Conservation (phyloP, 495 filamentous ascomycete genomes). For the Aspergillus nidulans region DNA sequence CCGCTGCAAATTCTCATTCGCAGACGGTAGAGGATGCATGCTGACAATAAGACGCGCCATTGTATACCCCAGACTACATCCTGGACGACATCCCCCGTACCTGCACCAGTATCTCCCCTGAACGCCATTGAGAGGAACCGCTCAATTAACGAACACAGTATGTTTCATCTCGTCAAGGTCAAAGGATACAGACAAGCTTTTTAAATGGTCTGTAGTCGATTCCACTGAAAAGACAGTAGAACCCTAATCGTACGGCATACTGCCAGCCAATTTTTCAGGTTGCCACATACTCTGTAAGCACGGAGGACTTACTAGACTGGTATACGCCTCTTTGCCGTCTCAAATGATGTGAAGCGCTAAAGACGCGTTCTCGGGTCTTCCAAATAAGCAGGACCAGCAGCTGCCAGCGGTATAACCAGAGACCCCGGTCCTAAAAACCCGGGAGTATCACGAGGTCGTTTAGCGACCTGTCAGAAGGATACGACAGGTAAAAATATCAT, state of each 20-base stretch:
- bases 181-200: not conserved
- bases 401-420: not conserved
- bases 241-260: too few species aligned
- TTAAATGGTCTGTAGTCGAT: not conserved
- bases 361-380: not conserved
- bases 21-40: not conserved
- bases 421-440: not conserved
- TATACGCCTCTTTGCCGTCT: not conserved
- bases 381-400: not conserved
- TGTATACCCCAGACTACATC: not conserved
- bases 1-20: not conserved
- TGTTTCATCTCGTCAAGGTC: not conserved
- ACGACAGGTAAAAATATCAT: not conserved
- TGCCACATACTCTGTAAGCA: not conserved
- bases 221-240: too few species aligned
- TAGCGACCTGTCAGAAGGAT: not conserved
- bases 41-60: not conserved
- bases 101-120: not conserved
- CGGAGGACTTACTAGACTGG: conserved; percentile 6
- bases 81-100: too few species aligned
- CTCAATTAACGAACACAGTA: too few species aligned
- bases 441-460: not conserved
- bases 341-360: not conserved
- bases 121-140: too few species aligned
- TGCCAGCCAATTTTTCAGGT: not conserved